Conservation (phyloP, 2,329 filamentous ascomycete genomes). For the Cryphonectria radicalis region DNA sequence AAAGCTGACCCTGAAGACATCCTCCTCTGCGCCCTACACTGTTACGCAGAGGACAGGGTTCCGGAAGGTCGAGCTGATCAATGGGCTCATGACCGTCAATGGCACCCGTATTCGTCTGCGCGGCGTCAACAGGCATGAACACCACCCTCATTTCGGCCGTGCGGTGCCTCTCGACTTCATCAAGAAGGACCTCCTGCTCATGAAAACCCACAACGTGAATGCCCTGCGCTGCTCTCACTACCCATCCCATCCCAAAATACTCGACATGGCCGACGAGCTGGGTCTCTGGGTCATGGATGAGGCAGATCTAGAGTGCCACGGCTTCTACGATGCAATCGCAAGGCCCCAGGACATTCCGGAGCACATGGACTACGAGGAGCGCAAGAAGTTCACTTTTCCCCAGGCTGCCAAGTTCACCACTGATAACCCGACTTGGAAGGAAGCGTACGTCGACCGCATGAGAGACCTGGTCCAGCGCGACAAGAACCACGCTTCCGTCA, state of each 20-base stretch:
- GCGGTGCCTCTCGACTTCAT: constrained; percentile 67
- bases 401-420: constrained; percentile 62
- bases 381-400: constrained; percentile 59
- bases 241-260: constrained; percentile 63
- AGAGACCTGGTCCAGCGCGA: constrained; percentile 67
- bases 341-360: constrained; percentile 57
- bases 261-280: constrained; percentile 67
- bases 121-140: constrained; percentile 72
- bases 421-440: constrained; percentile 64
- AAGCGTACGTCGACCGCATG: constrained; percentile 70
- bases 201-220: constrained; percentile 75
- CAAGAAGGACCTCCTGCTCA: constrained; percentile 63
- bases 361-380: constrained; percentile 62
- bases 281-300: constrained; percentile 64
- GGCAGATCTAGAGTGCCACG: constrained; percentile 58
- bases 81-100: constrained; percentile 66
- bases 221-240: constrained; percentile 72
- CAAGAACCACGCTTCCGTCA: constrained; percentile 71
- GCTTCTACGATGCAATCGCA: constrained; percentile 55
- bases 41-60: constrained; percentile 64
- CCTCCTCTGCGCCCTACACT: constrained; percentile 39
- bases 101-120: constrained; percentile 63
- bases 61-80: constrained; percentile 64
- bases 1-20: constrained; percentile 45
- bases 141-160: constrained; percentile 66